Base-by-base conservation (phyloP, 2,329 filamentous ascomycete species). In the Ampelomyces quisqualis region DNA sequence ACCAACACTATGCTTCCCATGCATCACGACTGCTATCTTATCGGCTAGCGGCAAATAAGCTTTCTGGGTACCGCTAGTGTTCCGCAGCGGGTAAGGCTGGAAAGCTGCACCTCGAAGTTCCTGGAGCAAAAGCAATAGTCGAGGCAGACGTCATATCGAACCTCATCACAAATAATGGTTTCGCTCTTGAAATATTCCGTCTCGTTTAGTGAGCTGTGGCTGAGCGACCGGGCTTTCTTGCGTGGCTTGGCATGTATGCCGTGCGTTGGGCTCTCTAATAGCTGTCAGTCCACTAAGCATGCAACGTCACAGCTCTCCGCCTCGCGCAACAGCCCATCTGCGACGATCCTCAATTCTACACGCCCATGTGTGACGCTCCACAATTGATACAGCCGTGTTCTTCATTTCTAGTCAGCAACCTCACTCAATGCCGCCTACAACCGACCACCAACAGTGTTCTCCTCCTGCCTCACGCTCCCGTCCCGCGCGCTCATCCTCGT, bases 401-500 rank as follows among this genome's bases (percentile, higher is more conserved):
- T n/a, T n/a, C 34, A 42, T 28, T 38, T 30, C 33, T 38, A 24
- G 26, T 42, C 33, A 29, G 33, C 35, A 15, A 27, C 31, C 27
- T 41, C 34, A 38, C 43, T 38, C 53, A 45, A 68, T 68, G 65
- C 51, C 64, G 41, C 49, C 45, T 35, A 42, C 58, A 29, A 32
- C 55, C 49, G 52, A 58, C 22, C 35, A 55, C 11, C 27, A 44
- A 17, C 44, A 45, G 10, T 38, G 23, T 26, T 38, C 49, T 35
- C 41, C 45, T 34, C 36, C 49, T 14, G 33, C 55, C 27, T 47
- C 50, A 31, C 51, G 48, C 30, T 34, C 37, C 22, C 49, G 51
- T 18, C 47, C 55, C 11, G 45, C 49, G 32, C 57, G 57, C 39
- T 62, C 67, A 40, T 63, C 67, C 15, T 70, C 66, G 29, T 76